These are phyloP conservation scores for Scenedesmus sp. DNA, from an alignment of 163 green algal species.

Conservation along the genomic window DNA sequence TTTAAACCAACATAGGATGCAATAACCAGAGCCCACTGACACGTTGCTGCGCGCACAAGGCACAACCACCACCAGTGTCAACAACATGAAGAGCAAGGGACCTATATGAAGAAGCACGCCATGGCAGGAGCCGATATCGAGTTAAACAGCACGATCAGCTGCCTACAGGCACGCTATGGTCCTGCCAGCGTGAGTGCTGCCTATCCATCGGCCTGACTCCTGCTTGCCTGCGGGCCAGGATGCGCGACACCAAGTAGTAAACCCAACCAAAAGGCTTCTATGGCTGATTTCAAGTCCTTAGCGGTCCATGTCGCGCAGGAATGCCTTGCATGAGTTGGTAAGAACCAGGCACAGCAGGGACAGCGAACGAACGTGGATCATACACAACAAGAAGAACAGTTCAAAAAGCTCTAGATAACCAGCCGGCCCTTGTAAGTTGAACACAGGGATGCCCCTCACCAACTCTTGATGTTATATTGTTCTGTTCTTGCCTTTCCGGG, in stretches of 20 bases:
- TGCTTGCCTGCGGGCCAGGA: slow-evolving; percentile 6
- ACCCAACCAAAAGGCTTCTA: neutral
- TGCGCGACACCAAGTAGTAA: neutral
- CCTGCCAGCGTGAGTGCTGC: neutral
- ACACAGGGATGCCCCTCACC: neutral
- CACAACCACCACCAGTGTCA: slow-evolving; percentile 15
- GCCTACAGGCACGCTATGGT: neutral
- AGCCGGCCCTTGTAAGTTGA: no score
- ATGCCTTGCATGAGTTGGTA: neutral
- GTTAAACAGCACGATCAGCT: neutral
- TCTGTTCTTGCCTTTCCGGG: neutral
- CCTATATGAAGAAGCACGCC: neutral
- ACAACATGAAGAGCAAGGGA: neutral
- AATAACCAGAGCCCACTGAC: neutral
- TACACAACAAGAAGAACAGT: neutral
- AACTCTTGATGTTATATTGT: neutral
- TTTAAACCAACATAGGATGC: neutral
- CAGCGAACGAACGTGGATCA: neutral
- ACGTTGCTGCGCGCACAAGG: neutral
- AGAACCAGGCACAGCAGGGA: neutral
- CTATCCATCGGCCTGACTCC: neutral
- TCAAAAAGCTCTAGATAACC: no score
- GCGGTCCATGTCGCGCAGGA: neutral
- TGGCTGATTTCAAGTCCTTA: neutral
- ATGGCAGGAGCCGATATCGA: neutral